Evolutionary conservation across 495 filamentous ascomycete genomes (phyloP).

Genomic region (Collariella sp.): DNA sequence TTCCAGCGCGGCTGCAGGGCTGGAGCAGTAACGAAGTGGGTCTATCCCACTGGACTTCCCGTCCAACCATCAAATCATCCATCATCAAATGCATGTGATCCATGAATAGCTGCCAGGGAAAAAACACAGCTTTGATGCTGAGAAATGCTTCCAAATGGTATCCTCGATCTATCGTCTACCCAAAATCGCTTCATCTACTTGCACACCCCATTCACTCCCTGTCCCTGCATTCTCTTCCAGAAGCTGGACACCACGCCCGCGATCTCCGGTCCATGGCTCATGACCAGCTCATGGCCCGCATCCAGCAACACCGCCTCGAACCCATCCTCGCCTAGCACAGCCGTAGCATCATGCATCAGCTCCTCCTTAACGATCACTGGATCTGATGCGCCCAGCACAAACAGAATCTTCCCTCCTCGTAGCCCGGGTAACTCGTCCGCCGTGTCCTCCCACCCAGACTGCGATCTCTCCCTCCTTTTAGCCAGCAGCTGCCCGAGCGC

Average conservation of each 20-base stretch:
- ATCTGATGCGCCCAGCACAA: conserved; percentile 48
- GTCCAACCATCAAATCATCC: background rate
- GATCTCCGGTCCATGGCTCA: conserved; percentile 33
- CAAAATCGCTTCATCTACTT: background rate
- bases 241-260: conserved; percentile 33
- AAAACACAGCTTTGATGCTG: background rate
- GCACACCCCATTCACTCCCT: background rate
- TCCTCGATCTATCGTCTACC: background rate
- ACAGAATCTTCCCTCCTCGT: conserved; percentile 38
- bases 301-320: conserved; percentile 41
- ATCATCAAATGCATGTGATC: background rate
- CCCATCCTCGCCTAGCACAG: conserved; percentile 35
- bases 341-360: conserved; percentile 38
- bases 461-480: conserved; percentile 25
- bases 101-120: background rate
- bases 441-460: conserved; percentile 2
- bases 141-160: background rate
- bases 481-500: conserved; percentile 45
- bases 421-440: conserved; percentile 27
- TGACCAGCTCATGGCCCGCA: conserved; percentile 45
- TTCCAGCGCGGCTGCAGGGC: conserved; percentile 5
- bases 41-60: background rate
- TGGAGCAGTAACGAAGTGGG: background rate
- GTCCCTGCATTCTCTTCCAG: conserved; percentile 22
- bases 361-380: conserved; percentile 47